Evolutionary conservation across 768 basidiomycete species (phyloP).

Genomic region (Daedaleopsis sinensis): DNA sequence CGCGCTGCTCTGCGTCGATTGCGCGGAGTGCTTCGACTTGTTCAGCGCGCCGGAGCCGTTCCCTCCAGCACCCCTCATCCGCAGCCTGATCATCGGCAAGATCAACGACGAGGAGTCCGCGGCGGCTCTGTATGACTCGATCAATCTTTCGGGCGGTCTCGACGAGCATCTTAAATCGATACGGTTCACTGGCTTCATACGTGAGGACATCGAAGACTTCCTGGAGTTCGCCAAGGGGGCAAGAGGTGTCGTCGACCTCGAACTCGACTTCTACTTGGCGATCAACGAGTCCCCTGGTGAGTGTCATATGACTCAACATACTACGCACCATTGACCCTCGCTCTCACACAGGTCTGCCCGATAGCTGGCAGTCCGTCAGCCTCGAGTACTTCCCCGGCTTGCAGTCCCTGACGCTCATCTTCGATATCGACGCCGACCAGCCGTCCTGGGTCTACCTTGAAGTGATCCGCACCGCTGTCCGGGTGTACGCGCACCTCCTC

Average conservation of each 20-base stretch:
- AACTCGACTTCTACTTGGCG: not conserved
- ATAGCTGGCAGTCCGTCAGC: not conserved
- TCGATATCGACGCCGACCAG: not conserved
- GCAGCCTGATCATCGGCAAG: not conserved
- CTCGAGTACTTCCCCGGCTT: not conserved
- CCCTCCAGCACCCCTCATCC: not conserved
- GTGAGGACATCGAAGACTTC: not conserved
- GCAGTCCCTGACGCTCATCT: not conserved
- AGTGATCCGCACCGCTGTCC: not conserved
- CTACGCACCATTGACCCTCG: not conserved
- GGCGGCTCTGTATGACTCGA: not conserved
- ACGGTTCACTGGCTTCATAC: not conserved
- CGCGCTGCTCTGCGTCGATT: not conserved
- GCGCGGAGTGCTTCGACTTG: not conserved
- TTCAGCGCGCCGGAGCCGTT: too few species aligned
- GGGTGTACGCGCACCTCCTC: conserved; percentile 1
- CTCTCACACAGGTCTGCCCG: not conserved
- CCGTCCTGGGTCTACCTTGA: not conserved
- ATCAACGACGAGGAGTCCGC: not conserved
- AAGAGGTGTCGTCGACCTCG: not conserved
- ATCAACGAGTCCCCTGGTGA: not conserved
- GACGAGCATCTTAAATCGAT: not conserved
- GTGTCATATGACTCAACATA: not conserved
- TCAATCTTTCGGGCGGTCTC: not conserved
- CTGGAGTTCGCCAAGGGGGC: not conserved